Base-by-base conservation (phyloP, 805 yeast species). In the Lipomyces chichibuensis region DNA sequence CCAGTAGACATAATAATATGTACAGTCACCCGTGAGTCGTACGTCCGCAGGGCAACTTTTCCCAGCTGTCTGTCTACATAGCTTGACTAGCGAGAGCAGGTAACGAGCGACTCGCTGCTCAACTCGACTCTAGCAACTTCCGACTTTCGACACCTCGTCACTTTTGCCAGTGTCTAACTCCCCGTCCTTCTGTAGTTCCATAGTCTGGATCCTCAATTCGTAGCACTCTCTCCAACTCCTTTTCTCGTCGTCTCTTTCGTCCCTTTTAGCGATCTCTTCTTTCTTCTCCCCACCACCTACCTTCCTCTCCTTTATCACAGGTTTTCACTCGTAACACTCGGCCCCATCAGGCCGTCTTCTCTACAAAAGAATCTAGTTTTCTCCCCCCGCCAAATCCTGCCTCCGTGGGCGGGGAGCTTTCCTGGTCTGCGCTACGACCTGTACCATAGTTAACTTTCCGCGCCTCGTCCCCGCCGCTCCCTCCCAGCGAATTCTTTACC, bases 181-280 rank as follows among this genome's bases (percentile, higher is more conserved):
- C 49, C n/a, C 25, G n/a, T n/a, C 49, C 49, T 43, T 43, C 49
- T 23, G 49, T 43, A 43, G 23, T 43, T 43, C 49, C 23, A 6
- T 43, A 43, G 49, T 43, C 49, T 23, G 49, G 49, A n/a, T 43
- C 49, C 20, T 23, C 49, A 43, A 8, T 43, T 43, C 49, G 49
- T 43, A n/a, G 49, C 49, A 43, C 49, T 43, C 49, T 43, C 49
- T 43, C 49, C 49, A 43, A 23, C 49, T 62, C 64, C 60, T 55
- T 58, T 60, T 39, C 54, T 17, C 51, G 53, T 53, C 1, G 27
- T 25, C 46, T 54, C n/a, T 53, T 60, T 35, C 49, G 23, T 35
- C 29, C 29, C 39, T 37, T 37, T 29, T 11, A 14, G 9, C 59
- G 32, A 43, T 49, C 52, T 20, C 64, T 39, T 52, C 52, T 35